These are phyloP conservation scores for Phytopythium vexans DNA, from an alignment of 352 stramenopile genomes.

Conservation along the genomic window DNA sequence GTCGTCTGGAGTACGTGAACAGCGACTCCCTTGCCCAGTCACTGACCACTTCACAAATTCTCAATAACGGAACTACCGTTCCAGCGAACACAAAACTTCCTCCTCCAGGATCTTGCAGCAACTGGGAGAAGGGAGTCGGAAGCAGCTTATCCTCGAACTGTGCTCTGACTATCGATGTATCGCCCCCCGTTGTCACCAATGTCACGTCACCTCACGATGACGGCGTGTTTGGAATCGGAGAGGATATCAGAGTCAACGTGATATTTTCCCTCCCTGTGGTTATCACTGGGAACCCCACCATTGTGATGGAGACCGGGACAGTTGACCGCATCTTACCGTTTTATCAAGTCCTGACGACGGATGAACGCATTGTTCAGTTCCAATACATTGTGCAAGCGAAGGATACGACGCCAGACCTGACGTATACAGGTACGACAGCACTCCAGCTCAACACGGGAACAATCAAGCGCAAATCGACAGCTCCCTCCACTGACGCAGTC, in stretches of 20 bases:
- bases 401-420: slow-evolving; percentile 66
- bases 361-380: slow-evolving; percentile 56
- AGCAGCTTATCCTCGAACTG: slow-evolving; percentile 55
- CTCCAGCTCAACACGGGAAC: slow-evolving; percentile 56
- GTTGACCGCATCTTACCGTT: slow-evolving; percentile 65
- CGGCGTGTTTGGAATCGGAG: slow-evolving; percentile 68
- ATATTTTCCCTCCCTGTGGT: slow-evolving; percentile 67
- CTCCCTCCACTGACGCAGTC: slow-evolving; percentile 40
- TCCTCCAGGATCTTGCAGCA: slow-evolving; percentile 35
- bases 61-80: slow-evolving; percentile 30
- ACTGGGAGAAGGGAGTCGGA: slow-evolving; percentile 59
- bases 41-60: slow-evolving; percentile 25
- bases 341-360: slow-evolving; percentile 28
- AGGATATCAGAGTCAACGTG: slow-evolving; percentile 69
- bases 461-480: slow-evolving; percentile 52
- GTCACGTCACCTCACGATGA: slow-evolving; percentile 60
- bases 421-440: slow-evolving; percentile 43
- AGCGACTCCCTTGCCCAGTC: slow-evolving; percentile 54
- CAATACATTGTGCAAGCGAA: slow-evolving; percentile 68
- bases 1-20: slow-evolving; percentile 59
- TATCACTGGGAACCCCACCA: slow-evolving; percentile 45
- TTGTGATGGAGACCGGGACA: slow-evolving; percentile 62
- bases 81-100: slow-evolving; percentile 45
- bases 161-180: slow-evolving; percentile 52
- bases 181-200: slow-evolving; percentile 31